Conservation (phyloP, 1,284 basidiomycete species). For the Exobasidium rhododendri region DNA sequence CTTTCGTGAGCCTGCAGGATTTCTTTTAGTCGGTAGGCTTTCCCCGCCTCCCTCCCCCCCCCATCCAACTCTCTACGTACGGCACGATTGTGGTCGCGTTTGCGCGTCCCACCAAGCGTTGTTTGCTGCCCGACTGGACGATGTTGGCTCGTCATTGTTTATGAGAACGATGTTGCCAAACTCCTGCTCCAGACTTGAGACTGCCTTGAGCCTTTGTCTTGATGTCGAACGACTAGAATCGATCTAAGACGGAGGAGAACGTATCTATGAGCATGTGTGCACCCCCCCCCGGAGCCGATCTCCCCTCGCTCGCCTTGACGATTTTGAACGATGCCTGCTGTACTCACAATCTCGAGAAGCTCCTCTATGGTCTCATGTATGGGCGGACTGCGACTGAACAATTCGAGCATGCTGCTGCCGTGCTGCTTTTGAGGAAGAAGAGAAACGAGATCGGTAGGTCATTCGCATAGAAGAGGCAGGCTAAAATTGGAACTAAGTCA, state of each 20-base stretch:
- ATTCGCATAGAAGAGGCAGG: no score
- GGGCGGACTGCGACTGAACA: neutral
- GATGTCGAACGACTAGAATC: neutral
- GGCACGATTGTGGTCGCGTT: neutral
- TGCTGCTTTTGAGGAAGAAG: no score
- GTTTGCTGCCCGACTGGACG: neutral
- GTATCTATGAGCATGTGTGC: neutral
- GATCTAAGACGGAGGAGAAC: neutral
- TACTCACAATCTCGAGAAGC: neutral
- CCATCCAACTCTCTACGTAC: no score
- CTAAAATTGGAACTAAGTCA: no score
- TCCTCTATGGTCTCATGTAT: neutral
- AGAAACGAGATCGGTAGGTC: no score
- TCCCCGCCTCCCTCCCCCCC: no score
- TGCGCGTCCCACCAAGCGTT: conserved; percentile 4
- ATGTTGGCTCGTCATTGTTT: neutral
- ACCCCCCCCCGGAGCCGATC: neutral
- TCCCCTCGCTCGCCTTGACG: no score
- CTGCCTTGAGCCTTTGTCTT: neutral
- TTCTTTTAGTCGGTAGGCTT: no score
- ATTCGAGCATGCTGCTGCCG: neutral
- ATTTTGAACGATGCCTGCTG: no score
- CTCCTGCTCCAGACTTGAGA: neutral
- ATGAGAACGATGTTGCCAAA: neutral
- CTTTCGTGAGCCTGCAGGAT: no score